Percentiles rank a stretch among this genome's conserved stretches.
Conservation (phyloP, 306 rosid species). For the Castanea sativa region DNA sequence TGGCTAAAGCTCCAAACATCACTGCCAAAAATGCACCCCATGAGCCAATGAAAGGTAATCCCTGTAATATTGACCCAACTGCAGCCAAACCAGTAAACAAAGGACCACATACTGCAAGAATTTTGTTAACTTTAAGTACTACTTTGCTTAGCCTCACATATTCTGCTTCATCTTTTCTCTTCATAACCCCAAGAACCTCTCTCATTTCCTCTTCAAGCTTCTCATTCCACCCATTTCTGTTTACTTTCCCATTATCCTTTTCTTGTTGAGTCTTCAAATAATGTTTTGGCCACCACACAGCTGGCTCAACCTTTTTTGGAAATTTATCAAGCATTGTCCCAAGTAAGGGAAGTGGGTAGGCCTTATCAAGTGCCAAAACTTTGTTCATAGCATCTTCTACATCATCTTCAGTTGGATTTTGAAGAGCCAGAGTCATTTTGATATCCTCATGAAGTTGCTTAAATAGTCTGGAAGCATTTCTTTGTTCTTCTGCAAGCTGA, state of each 20-base stretch:
- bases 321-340: conserved; percentile 76
- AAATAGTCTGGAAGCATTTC: conserved; percentile 55
- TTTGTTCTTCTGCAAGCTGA: conserved; percentile 70
- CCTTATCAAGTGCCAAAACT: conserved; percentile 58
- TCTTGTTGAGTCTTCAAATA: background rate
- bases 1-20: conserved; percentile 52
- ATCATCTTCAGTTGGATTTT: conserved; percentile 27
- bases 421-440: conserved; percentile 30
- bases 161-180: conserved; percentile 53
- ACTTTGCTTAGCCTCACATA: conserved; percentile 58
- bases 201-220: conserved; percentile 46
- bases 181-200: conserved; percentile 42
- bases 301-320: conserved; percentile 51
- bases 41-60: conserved; percentile 16
- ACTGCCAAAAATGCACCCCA: conserved; percentile 19
- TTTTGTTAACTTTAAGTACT: conserved; percentile 51
- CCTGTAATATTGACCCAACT: conserved; percentile 40
- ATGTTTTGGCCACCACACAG: conserved; percentile 68
- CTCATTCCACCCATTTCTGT: conserved; percentile 49
- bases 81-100: conserved; percentile 63
- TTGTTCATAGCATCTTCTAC: conserved; percentile 24
- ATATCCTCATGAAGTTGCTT: conserved; percentile 42
- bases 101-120: conserved; percentile 59
- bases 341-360: conserved; percentile 70
- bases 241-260: background rate